Conservation (phyloP, 305 asterid genomes). For the Fraxinus baroniana region DNA sequence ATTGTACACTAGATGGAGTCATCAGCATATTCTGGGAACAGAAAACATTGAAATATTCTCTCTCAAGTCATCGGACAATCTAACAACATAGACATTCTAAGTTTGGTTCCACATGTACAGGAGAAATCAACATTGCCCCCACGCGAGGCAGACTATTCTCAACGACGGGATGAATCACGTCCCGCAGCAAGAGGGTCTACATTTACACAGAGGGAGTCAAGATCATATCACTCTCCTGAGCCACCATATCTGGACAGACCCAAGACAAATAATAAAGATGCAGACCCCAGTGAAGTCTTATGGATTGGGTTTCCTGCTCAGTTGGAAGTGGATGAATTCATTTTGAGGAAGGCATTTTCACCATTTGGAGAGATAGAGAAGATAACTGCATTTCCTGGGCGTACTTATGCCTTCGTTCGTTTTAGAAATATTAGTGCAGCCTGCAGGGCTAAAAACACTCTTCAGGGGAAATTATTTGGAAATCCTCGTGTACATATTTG, state of each 20-base stretch:
- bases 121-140: slow-evolving; percentile 61
- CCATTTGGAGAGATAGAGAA: slow-evolving; percentile 87
- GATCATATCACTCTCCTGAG: slow-evolving; percentile 61
- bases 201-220: slow-evolving; percentile 52
- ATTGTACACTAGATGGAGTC: neutral
- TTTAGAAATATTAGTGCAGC: slow-evolving; percentile 68
- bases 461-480: slow-evolving; percentile 85
- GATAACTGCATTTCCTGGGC: slow-evolving; percentile 94
- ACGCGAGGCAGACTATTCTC: slow-evolving; percentile 55
- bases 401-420: slow-evolving; percentile 89
- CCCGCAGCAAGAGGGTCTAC: slow-evolving; percentile 59
- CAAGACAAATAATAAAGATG: slow-evolving; percentile 52
- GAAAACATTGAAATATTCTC: neutral
- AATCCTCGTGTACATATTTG: slow-evolving; percentile 87
- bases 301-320: slow-evolving; percentile 96
- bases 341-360: slow-evolving; percentile 73
- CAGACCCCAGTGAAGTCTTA: slow-evolving; percentile 87
- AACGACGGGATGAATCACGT: slow-evolving; percentile 50
- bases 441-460: slow-evolving; percentile 71
- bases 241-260: slow-evolving; percentile 49
- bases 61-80: slow-evolving; percentile 14
- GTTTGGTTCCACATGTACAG: slow-evolving; percentile 49
- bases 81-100: slow-evolving; percentile 28
- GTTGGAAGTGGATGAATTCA: slow-evolving; percentile 76
- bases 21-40: neutral